Base-by-base conservation (phyloP, 768 basidiomycete species). In the Sutorius australiensis region DNA sequence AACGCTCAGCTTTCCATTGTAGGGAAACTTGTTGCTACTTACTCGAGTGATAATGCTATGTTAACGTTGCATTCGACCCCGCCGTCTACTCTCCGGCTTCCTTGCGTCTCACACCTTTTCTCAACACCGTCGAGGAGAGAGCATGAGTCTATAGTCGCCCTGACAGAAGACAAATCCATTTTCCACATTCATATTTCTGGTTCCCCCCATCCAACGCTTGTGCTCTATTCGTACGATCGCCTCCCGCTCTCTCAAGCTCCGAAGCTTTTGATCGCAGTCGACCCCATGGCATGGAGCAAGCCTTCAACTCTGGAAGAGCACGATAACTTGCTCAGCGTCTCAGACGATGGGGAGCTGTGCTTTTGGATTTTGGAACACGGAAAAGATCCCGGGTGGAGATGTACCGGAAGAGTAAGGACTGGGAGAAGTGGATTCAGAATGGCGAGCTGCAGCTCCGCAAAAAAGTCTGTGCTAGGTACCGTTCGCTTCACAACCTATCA, bases 391-490 rank as follows among this genome's bases (percentile, higher is more conserved):
- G 67, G 60, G 21, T 90, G 89, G 88, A 77, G 72, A 59, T 83
- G 83, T 57, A 88, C 87, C 19, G 87, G 92, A 9, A 78, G 70
- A 48, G 88, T 95, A 6, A 78, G 77, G 53, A 95, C 94, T 11
- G 83, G 82, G 0, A 77, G 84, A 52, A 77, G 67, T 41, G 77
- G 76, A 2, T 81, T 95, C 50, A 76, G 73, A 53, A 85, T 80
- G 67, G 92, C 86, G 14, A 77, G 87, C 38, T 95, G 93, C 66
- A 95, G 92, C 67, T 91, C 92, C 8, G 84, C 88, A 11, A 93
- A 93, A 70, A 95, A 95, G 70, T 91, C 94, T 5, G 93, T 86
- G 6, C 74, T 98, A 54, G 83, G 94, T 92, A 66, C 54, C 80
- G 74, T 58, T 56, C 38, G 17, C 27, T 47, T 40, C 46, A n/a